phyloP scores from a whole-genome alignment of 345 rosid species.

The Lepidium sativum region DNA sequence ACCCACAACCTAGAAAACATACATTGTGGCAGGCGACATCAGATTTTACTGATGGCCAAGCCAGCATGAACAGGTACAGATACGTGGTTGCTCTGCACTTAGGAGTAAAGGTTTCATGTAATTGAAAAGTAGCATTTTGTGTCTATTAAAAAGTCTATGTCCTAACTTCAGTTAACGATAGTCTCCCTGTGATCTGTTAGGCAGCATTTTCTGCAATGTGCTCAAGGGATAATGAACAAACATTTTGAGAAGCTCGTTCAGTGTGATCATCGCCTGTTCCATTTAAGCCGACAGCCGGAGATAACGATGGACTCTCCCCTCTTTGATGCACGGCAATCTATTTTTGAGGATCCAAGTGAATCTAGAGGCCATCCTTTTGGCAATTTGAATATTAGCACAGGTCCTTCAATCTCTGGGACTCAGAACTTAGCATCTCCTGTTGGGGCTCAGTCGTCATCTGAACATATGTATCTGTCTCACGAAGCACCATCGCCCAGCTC shows the following conservation, averaged over 20 bases:
- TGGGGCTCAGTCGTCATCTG: conserved; percentile 68
- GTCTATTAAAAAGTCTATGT: neutral
- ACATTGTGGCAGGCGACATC: conserved; percentile 98
- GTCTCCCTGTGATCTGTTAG: conserved; percentile 28
- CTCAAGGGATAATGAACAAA: conserved; percentile 73
- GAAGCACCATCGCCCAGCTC: conserved; percentile 89
- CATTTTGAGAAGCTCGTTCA: conserved; percentile 97
- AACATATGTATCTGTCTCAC: conserved; percentile 44
- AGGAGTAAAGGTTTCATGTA: neutral
- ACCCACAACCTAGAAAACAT: conserved; percentile 97
- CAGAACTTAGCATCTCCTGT: conserved; percentile 59
- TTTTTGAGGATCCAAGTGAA: conserved; percentile 69
- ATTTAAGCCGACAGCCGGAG: conserved; percentile 76
- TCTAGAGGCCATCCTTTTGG: conserved; percentile 41
- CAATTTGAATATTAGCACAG: conserved; percentile 31
- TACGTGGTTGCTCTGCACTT: conserved; percentile 3
- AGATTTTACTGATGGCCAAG: conserved; percentile 98
- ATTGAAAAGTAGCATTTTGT: neutral
- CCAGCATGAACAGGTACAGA: conserved; percentile 65
- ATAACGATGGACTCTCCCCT: conserved; percentile 64
- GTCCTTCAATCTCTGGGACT: conserved; percentile 41
- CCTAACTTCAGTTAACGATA: conserved; percentile 1
- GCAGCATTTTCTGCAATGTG: conserved; percentile 93
- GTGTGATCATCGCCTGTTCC: conserved; percentile 79
- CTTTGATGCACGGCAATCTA: conserved; percentile 55